These are phyloP conservation scores for Penicillium sp. DNA, from an alignment of 2,329 filamentous ascomycete species.

Conservation along the genomic window DNA sequence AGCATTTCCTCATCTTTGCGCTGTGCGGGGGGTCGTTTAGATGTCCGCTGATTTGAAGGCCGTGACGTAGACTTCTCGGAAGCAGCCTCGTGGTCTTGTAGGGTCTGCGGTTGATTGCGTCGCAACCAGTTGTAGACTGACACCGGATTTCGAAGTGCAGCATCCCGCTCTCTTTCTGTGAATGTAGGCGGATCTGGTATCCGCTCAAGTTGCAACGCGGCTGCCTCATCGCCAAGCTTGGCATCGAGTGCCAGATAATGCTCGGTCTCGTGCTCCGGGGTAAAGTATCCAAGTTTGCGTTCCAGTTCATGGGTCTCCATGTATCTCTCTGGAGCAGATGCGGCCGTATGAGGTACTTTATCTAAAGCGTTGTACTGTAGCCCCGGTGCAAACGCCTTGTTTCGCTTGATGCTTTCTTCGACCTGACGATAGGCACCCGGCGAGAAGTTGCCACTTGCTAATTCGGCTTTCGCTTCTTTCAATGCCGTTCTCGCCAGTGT, in stretches of 20 bases:
- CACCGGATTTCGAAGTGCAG: constrained; percentile 71
- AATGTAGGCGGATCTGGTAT: constrained; percentile 42
- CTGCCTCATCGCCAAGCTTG: constrained; percentile 41
- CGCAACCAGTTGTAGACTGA: constrained; percentile 96
- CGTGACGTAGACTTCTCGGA: constrained; percentile 44
- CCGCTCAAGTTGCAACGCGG: constrained; percentile 52
- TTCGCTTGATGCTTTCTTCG: constrained; percentile 40
- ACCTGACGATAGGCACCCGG: constrained; percentile 37
- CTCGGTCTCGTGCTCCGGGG: constrained; percentile 44
- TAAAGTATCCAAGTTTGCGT: constrained; percentile 44
- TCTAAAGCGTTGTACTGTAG: constrained; percentile 34
- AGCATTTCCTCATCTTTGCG: constrained; percentile 43
- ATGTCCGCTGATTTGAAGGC: constrained; percentile 41
- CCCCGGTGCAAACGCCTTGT: constrained; percentile 39
- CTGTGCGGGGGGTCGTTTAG: constrained; percentile 41
- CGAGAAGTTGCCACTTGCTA: constrained; percentile 38
- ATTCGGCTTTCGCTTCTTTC: constrained; percentile 39
- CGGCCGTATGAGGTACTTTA: constrained; percentile 31
- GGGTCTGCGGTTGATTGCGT: constrained; percentile 74
- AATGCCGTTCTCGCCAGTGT: constrained; percentile 35
- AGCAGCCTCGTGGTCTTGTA: constrained; percentile 66
- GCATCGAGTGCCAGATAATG: constrained; percentile 45
- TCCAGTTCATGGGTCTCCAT: constrained; percentile 24
- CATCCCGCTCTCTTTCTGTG: constrained; percentile 54
- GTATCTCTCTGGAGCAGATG: constrained; percentile 14